A percentile compares a stretch with the other conserved stretches of the same genome.
Evolutionary conservation across 2,329 filamentous ascomycete genomes (phyloP).

Genomic region (Monosporascus sp.): DNA sequence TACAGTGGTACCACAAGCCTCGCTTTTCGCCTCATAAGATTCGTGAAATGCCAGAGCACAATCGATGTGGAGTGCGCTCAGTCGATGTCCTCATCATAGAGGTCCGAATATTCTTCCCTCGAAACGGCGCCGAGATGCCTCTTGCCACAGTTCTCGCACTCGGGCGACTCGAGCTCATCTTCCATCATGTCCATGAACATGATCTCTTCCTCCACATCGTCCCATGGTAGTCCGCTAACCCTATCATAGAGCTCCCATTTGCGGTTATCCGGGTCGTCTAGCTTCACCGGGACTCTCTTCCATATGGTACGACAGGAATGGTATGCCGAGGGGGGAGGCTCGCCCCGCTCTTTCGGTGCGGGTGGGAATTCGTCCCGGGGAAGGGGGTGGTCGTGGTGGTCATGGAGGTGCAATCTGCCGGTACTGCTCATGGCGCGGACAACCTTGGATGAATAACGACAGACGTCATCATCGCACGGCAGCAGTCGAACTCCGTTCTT

Average conservation of each 20-base stretch:
- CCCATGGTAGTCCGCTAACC: constrained; percentile 25
- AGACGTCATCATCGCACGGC: constrained; percentile 24
- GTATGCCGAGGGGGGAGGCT: constrained; percentile 34
- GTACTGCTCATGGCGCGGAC: constrained; percentile 34
- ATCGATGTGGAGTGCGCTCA: background rate
- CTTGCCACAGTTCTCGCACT: constrained; percentile 27
- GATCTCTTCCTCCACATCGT: constrained; percentile 23
- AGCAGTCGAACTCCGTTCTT: constrained; percentile 35
- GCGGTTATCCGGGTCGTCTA: constrained; percentile 34
- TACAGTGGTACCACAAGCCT: background rate
- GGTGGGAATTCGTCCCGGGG: constrained; percentile 29
- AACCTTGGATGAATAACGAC: constrained; percentile 36
- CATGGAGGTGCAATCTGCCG: constrained; percentile 18
- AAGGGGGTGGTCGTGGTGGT: constrained; percentile 21
- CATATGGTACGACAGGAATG: constrained; percentile 43
- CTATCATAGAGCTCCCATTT: constrained; percentile 45
- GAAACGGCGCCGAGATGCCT: constrained; percentile 24
- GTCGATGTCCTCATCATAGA: constrained; percentile 15
- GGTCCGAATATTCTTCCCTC: constrained; percentile 22
- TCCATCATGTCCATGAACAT: constrained; percentile 22
- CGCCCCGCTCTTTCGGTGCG: constrained; percentile 36
- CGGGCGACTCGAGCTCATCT: constrained; percentile 16
- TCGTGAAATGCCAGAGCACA: background rate
- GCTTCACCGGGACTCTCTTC: constrained; percentile 42
- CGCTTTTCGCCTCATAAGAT: background rate